Conservation (phyloP, 2,329 filamentous ascomycete species). For the Nemania sp. region DNA sequence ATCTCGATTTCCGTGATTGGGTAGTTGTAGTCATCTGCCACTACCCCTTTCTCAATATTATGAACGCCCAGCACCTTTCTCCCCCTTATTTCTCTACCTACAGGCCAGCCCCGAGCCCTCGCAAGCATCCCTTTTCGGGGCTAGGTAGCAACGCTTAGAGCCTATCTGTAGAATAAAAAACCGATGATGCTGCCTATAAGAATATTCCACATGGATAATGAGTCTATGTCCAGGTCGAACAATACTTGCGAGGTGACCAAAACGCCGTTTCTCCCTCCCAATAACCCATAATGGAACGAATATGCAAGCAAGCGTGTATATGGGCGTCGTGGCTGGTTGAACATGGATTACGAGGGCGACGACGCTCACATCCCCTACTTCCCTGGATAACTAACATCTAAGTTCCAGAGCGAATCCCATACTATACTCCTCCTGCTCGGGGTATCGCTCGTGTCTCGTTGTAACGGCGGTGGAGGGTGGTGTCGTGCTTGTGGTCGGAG, state of each 20-base stretch:
- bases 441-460: conserved; percentile 57
- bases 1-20: background rate
- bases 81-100: background rate
- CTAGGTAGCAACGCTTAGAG: background rate
- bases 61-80: background rate
- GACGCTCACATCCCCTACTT: conserved; percentile 53
- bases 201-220: background rate
- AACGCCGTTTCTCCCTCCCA: conserved; percentile 23
- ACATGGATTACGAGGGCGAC: background rate
- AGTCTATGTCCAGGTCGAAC: background rate
- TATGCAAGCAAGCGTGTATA: conserved; percentile 1
- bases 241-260: background rate
- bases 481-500: conserved; percentile 42
- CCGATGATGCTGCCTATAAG: background rate
- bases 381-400: conserved; percentile 65
- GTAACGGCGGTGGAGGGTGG: conserved; percentile 43
- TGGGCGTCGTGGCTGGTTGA: background rate
- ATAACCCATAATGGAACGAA: conserved; percentile 3
- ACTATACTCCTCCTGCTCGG: conserved; percentile 62
- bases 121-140: background rate
- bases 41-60: background rate
- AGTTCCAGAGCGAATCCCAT: conserved; percentile 72
- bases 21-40: background rate
- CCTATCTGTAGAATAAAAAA: background rate
- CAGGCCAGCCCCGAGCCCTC: background rate